Evolutionary conservation across 2,329 filamentous ascomycete genomes (phyloP).

Genomic region (Xylogone sp.): DNA sequence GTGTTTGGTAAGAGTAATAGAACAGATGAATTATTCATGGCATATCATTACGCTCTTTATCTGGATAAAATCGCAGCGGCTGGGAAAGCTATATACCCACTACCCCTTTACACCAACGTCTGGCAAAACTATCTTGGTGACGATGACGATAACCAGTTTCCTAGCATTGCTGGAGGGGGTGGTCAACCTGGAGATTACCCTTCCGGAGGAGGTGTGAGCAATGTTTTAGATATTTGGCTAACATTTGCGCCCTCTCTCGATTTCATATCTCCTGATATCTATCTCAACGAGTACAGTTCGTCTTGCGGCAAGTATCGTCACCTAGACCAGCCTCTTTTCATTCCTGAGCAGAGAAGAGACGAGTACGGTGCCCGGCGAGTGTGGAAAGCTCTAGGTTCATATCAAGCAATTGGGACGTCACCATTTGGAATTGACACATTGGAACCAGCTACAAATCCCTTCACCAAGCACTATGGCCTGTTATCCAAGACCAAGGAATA

Average conservation of each 20-base stretch:
- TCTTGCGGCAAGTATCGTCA: slow-evolving; percentile 41
- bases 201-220: slow-evolving; percentile 30
- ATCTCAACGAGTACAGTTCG: slow-evolving; percentile 43
- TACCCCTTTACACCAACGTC: slow-evolving; percentile 18
- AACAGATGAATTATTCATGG: slow-evolving; percentile 18
- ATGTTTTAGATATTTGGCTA: slow-evolving; percentile 37
- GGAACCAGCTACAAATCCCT: slow-evolving; percentile 5
- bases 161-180: slow-evolving; percentile 32
- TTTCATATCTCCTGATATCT: slow-evolving; percentile 44
- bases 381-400: slow-evolving; percentile 38
- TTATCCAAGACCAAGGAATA: slow-evolving; percentile 24
- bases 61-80: slow-evolving; percentile 11
- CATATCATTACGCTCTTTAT: slow-evolving; percentile 12
- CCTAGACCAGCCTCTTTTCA: slow-evolving; percentile 41
- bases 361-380: slow-evolving; percentile 39
- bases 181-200: slow-evolving; percentile 32
- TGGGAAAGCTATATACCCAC: slow-evolving; percentile 14
- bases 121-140: slow-evolving; percentile 15
- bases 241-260: slow-evolving; percentile 37
- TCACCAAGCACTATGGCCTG: slow-evolving; percentile 20
- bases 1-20: slow-evolving; percentile 25
- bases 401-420: slow-evolving; percentile 33
- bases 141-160: slow-evolving; percentile 25
- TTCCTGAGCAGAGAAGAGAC: slow-evolving; percentile 48
- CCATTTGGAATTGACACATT: slow-evolving; percentile 38